Evolutionary conservation across 192 early-diverging fungal genomes (phyloP), one percentile per base, ranked within the genome.

Genomic region (Coemansia sp.): DNA sequence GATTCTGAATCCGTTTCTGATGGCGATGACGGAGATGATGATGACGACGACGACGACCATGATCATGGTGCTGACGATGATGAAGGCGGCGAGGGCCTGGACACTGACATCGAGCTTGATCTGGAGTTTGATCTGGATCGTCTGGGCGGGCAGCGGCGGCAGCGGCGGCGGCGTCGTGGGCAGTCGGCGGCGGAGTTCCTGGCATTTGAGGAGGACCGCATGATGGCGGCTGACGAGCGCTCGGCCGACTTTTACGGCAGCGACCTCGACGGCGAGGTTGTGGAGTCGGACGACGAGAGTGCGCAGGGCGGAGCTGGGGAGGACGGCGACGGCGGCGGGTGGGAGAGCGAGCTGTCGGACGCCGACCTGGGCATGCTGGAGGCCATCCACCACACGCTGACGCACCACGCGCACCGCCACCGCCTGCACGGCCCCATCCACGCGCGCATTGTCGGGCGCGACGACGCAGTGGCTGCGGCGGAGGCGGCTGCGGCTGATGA

Each of bases 171-270:
- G 35, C 51, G 29, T 6, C 51, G 12, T 58, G 56, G 32, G 19
- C 56, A 36, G 56, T 35, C 31, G 32, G 56, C 36, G 4, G 56
- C 56, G 19, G 56, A 58, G 14, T 58, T 58, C n/a, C 31, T 58
- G 35, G 32, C 31, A 32, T 58, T 58, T 11, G 86, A 86, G 14
- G 74, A 83, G 40, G 84, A 72, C 64, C 85, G 86, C 45, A 83
- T 85, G 65, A 77, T 88, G 59, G 66, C 82, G 7, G 84, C 73
- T 38, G 85, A 88, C 38, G 86, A 84, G 35, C 87, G 84, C 10
- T 87, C 74, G 4, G 84, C 80, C 6, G 85, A 86, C 8, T 83
- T 83, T 0, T 88, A 86, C 14, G 87, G 86, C 22, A 85, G 85
- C 49, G 89, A 87, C 31, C 66, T 81, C 2, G 86, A 87, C 6